Conservation (phyloP, 192 early-diverging fungal genomes). For the Helicostylum pulchrum region DNA sequence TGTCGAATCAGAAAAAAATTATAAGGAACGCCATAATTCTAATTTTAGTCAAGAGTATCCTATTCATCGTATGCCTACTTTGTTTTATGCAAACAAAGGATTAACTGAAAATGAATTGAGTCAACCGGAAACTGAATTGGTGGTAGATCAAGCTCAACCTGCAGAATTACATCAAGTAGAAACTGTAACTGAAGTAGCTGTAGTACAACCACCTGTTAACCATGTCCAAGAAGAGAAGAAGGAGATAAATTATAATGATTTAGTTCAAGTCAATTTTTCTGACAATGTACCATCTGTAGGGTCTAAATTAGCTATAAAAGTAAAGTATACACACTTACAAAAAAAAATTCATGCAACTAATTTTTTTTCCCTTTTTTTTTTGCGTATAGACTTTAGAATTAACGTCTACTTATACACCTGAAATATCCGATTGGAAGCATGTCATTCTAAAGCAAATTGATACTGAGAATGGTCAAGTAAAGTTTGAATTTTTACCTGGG, state of each 20-base stretch:
- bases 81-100: constrained; percentile 6
- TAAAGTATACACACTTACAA: background rate
- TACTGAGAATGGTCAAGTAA: background rate
- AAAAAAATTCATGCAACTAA: background rate
- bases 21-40: background rate
- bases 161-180: background rate
- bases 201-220: background rate
- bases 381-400: constrained; percentile 4
- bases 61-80: background rate
- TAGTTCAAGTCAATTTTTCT: background rate
- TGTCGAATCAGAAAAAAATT: constrained; percentile 1
- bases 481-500: background rate
- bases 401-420: constrained; percentile 10
- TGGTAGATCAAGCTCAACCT: background rate
- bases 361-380: background rate
- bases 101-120: background rate
- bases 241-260: background rate
- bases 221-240: too few species aligned
- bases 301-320: constrained; percentile 9
- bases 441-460: constrained; percentile 2
- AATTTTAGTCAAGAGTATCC: background rate
- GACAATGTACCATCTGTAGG: background rate
- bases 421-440: constrained; percentile 13
- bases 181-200: background rate
- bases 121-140: background rate